Percentiles rank a stretch among this genome's conserved stretches.
Conservation (phyloP, 2,329 filamentous ascomycete species). For the Epichloe baconii region DNA sequence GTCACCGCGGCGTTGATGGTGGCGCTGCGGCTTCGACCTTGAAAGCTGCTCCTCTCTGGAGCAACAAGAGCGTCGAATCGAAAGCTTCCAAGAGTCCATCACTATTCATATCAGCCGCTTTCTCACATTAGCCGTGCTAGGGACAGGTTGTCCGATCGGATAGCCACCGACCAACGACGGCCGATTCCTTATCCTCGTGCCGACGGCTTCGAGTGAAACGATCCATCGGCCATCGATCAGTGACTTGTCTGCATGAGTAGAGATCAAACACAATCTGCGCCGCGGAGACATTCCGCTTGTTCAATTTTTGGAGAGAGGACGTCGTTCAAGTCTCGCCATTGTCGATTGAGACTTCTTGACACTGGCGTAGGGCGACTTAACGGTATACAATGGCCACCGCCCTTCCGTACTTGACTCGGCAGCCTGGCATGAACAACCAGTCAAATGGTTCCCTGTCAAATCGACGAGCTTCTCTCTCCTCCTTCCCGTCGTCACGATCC, state of each 20-base stretch:
- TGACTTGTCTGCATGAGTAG: background rate
- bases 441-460: constrained; percentile 19
- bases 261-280: background rate
- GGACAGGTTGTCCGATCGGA: constrained; percentile 1
- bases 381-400: constrained; percentile 25
- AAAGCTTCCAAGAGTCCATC: constrained; percentile 1
- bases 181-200: background rate
- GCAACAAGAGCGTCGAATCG: constrained; percentile 12
- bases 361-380: background rate
- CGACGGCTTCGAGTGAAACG: background rate
- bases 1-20: constrained; percentile 3
- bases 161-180: background rate
- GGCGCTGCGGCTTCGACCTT: background rate
- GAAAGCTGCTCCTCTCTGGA: background rate
- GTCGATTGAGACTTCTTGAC: background rate
- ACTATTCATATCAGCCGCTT: background rate
- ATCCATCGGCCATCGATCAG: background rate
- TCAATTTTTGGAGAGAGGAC: background rate
- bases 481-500: constrained; percentile 47
- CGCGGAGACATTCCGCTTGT: background rate
- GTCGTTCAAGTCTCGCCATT: background rate
- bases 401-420: constrained; percentile 30
- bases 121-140: background rate
- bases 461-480: constrained; percentile 46
- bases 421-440: constrained; percentile 20